Evolutionary conservation across 2,329 filamentous ascomycete species (phyloP).

Genomic region (Calonectria pseudoreteaudii): DNA sequence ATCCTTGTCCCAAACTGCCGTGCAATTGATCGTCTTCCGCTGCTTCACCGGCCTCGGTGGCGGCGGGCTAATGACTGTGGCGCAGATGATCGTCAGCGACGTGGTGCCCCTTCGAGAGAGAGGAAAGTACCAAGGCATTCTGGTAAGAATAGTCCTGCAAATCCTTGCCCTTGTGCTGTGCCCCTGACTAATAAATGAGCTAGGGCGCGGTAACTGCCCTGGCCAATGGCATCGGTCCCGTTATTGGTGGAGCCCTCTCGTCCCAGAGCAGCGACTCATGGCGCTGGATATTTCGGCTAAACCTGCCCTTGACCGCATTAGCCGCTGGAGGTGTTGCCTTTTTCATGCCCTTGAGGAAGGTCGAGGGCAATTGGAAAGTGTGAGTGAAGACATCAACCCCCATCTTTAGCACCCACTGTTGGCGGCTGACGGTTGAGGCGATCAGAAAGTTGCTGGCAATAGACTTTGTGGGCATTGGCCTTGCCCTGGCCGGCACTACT

Average conservation of each 20-base stretch:
- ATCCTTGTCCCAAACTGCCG: conserved; percentile 35
- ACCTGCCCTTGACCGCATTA: conserved; percentile 63
- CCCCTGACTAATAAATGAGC: background rate
- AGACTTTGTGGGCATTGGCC: conserved; percentile 47
- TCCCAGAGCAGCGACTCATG: conserved; percentile 59
- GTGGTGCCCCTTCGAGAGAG: conserved; percentile 76
- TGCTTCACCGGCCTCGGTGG: conserved; percentile 69
- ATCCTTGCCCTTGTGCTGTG: too few species aligned
- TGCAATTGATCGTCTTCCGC: conserved; percentile 56
- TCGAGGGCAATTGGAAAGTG: background rate
- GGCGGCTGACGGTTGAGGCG: background rate
- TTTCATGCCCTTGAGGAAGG: background rate
- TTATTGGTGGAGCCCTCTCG: conserved; percentile 64
- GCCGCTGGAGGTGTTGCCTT: conserved; percentile 62
- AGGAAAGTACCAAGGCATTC: conserved; percentile 77
- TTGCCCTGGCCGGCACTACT: conserved; percentile 59
- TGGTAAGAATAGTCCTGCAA: conserved; percentile 45
- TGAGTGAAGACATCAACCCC: background rate
- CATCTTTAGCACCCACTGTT: background rate
- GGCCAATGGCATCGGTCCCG: conserved; percentile 65
- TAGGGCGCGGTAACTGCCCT: conserved; percentile 63
- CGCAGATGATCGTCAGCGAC: conserved; percentile 77
- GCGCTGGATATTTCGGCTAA: conserved; percentile 67
- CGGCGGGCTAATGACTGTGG: conserved; percentile 77
- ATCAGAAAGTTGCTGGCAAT: background rate